phyloP scores from a whole-genome alignment of 1,139 yeast species.

The Yamadazyma jaroonii region DNA sequence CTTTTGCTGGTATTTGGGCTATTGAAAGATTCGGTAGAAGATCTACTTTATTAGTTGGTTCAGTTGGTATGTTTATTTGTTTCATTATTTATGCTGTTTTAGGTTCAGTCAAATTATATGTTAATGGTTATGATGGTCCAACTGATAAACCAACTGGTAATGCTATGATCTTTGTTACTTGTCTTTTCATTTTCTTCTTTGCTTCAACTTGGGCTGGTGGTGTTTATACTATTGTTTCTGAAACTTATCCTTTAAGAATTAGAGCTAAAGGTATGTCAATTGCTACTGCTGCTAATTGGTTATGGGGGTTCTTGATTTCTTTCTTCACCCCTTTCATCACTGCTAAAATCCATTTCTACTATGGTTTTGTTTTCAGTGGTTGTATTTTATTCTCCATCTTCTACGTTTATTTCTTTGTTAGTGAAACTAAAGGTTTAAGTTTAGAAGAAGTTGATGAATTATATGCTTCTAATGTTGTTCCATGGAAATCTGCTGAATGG shows the following conservation, averaged over 20 bases:
- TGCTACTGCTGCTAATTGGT: slow-evolving; percentile 75
- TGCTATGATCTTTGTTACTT: slow-evolving; percentile 74
- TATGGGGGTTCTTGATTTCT: slow-evolving; percentile 74
- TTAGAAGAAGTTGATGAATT: slow-evolving; percentile 44
- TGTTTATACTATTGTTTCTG: slow-evolving; percentile 72
- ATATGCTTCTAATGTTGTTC: slow-evolving; percentile 29
- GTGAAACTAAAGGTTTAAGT: slow-evolving; percentile 49
- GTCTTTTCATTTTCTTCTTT: slow-evolving; percentile 77
- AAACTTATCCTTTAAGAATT: slow-evolving; percentile 73
- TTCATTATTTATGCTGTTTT: slow-evolving; percentile 60
- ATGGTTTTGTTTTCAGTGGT: slow-evolving; percentile 75
- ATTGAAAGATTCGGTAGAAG: slow-evolving; percentile 76
- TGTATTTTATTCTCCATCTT: slow-evolving; percentile 60
- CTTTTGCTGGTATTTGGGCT: slow-evolving; percentile 62
- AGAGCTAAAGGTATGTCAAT: slow-evolving; percentile 78
- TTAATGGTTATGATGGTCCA: slow-evolving; percentile 42
- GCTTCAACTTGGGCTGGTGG: slow-evolving; percentile 90
- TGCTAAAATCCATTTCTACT: slow-evolving; percentile 41
- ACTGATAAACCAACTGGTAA: slow-evolving; percentile 54
- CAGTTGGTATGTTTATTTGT: slow-evolving; percentile 50
- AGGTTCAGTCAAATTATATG: slow-evolving; percentile 60
- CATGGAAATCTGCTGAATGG: slow-evolving; percentile 49
- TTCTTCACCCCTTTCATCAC: slow-evolving; percentile 73
- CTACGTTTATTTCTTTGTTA: slow-evolving; percentile 38
- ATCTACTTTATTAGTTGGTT: slow-evolving; percentile 52